A percentile compares a stretch with the other conserved stretches of the same genome.
phyloP scores from a whole-genome alignment of 2,329 filamentous ascomycete species.

The Neoascochyta sp. region DNA sequence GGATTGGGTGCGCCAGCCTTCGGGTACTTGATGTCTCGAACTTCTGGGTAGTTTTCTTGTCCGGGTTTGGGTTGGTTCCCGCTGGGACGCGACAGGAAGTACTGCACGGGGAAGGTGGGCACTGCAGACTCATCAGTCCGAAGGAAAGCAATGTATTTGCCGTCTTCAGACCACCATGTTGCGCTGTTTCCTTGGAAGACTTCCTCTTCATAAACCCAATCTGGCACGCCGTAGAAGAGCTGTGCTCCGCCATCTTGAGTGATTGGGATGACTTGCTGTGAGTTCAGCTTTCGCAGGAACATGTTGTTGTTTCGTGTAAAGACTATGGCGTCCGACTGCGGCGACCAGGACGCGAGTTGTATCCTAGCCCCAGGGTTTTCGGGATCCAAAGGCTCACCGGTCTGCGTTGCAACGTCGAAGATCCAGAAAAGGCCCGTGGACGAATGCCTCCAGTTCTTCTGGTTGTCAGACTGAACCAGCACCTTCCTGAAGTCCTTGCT shows the following conservation, averaged over 20 bases:
- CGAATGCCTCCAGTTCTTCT: conserved; percentile 87
- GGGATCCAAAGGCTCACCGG: conserved; percentile 72
- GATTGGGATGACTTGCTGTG: conserved; percentile 63
- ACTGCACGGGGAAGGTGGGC: conserved; percentile 88
- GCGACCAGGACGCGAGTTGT: conserved; percentile 87
- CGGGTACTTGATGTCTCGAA: conserved; percentile 91
- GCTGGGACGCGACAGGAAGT: conserved; percentile 84
- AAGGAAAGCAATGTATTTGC: conserved; percentile 84
- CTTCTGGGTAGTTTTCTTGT: conserved; percentile 85
- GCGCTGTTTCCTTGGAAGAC: conserved; percentile 76
- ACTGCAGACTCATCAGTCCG: conserved; percentile 91
- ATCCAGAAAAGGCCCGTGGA: conserved; percentile 85
- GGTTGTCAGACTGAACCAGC: conserved; percentile 67
- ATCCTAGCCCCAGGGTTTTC: conserved; percentile 61
- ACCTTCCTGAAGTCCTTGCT: conserved; percentile 84
- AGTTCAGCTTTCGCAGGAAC: conserved; percentile 67
- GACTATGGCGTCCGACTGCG: conserved; percentile 78
- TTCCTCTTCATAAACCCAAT: conserved; percentile 95
- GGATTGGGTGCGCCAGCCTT: conserved; percentile 95
- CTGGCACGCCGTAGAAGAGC: conserved; percentile 91
- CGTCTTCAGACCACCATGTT: conserved; percentile 93
- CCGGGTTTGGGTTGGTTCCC: conserved; percentile 64
- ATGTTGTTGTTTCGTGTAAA: conserved; percentile 91
- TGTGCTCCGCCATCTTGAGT: conserved; percentile 83
- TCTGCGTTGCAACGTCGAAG: conserved; percentile 80